These are phyloP conservation scores for Cladosporium sp. DNA, from an alignment of 2,329 filamentous ascomycete species.

Conservation along the genomic window DNA sequence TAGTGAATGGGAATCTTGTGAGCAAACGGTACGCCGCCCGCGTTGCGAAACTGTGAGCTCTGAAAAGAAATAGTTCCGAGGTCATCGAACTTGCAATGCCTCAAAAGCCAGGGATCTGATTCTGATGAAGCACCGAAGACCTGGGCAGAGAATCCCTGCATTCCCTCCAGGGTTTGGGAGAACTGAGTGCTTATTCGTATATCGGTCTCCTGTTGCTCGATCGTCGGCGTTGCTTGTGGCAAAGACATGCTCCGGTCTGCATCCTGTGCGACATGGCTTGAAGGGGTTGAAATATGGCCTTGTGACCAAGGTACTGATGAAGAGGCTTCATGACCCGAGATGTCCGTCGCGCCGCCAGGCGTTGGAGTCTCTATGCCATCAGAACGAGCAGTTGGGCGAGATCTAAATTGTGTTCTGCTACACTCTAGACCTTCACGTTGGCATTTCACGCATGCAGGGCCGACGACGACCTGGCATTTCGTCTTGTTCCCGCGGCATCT, in stretches of 20 bases:
- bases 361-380: constrained; percentile 1
- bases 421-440: not conserved
- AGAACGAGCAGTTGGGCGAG: not conserved
- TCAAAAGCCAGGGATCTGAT: constrained; percentile 5
- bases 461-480: not conserved
- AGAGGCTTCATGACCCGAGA: not conserved
- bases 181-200: constrained; percentile 6
- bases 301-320: not conserved
- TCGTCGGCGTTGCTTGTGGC: not conserved
- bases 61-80: constrained; percentile 4
- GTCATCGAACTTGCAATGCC: constrained; percentile 9
- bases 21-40: constrained; percentile 5
- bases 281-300: not conserved
- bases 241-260: not conserved
- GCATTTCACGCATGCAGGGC: not conserved
- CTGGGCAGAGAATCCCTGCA: not conserved
- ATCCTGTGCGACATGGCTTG: not conserved
- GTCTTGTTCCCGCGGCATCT: constrained; percentile 7
- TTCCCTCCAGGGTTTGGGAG: constrained; percentile 5
- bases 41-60: constrained; percentile 6
- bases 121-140: constrained; percentile 5
- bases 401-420: not conserved
- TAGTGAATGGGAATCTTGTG: constrained; percentile 9
- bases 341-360: no score
- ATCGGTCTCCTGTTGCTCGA: not conserved